A percentile compares a stretch with the other conserved stretches of the same genome.
phyloP scores from a whole-genome alignment of 495 filamentous ascomycete species.

The Penicillium salamii region DNA sequence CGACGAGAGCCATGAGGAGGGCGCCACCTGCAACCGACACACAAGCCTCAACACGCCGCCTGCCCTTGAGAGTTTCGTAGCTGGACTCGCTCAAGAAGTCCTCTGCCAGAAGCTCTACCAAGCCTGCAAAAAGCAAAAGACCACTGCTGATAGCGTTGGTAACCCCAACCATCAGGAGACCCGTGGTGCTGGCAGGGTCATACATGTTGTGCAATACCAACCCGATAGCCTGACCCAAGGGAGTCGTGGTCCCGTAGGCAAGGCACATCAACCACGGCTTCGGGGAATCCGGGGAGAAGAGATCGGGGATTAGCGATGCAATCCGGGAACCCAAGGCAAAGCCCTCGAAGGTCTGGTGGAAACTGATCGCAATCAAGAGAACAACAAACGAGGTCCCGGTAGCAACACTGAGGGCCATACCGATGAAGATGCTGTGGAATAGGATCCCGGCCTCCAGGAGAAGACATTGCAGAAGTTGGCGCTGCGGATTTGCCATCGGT shows the following conservation, averaged over 20 bases:
- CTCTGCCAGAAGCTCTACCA: constrained; percentile 89
- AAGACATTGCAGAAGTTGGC: constrained; percentile 72
- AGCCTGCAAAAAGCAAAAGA: constrained; percentile 81
- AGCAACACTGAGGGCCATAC: constrained; percentile 83
- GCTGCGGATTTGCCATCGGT: constrained; percentile 43
- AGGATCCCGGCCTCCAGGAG: constrained; percentile 82
- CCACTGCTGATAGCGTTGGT: constrained; percentile 91
- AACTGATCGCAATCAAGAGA: constrained; percentile 76
- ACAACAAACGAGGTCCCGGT: constrained; percentile 75
- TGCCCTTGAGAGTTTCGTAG: constrained; percentile 69
- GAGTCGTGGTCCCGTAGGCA: constrained; percentile 88
- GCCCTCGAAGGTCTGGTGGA: constrained; percentile 84
- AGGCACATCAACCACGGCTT: constrained; percentile 93
- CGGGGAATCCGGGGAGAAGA: constrained; percentile 47
- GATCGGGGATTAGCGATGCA: constrained; percentile 56
- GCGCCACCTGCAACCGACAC: constrained; percentile 73
- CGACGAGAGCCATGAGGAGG: constrained; percentile 80
- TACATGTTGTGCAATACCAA: constrained; percentile 79
- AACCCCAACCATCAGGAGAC: constrained; percentile 84
- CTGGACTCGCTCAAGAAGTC: constrained; percentile 90
- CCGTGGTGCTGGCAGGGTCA: constrained; percentile 76
- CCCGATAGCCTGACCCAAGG: constrained; percentile 86
- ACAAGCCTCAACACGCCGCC: constrained; percentile 70
- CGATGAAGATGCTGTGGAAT: constrained; percentile 86
- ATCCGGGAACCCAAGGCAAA: constrained; percentile 73